phyloP scores from a whole-genome alignment of 148 eudicot genomes.

The Limonium bicolor region DNA sequence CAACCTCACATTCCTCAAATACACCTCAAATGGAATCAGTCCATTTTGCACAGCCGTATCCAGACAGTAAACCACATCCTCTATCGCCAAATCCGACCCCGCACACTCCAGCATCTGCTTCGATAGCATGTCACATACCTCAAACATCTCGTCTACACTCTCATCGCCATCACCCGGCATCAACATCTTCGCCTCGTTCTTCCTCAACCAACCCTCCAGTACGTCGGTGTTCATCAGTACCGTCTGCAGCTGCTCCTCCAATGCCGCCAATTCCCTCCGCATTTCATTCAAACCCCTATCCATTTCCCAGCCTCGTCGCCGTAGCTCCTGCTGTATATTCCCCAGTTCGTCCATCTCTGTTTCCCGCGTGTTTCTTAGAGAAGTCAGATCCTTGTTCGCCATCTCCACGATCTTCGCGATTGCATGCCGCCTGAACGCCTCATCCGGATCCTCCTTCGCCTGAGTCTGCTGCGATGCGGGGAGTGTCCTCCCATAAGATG shows the following conservation, averaged over 20 bases:
- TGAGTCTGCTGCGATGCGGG: conserved; percentile 19
- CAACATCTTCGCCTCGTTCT: conserved; percentile 46
- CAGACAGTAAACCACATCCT: conserved; percentile 68
- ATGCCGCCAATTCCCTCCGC: conserved; percentile 68
- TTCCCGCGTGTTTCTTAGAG: conserved; percentile 60
- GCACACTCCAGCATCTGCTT: conserved; percentile 78
- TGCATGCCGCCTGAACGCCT: conserved; percentile 68
- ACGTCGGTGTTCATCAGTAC: conserved; percentile 67
- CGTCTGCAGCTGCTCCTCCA: conserved; percentile 81
- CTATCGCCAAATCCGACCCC: conserved; percentile 71
- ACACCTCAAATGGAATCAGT: conserved; percentile 59
- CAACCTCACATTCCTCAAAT: conserved; percentile 67
- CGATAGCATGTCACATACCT: conserved; percentile 56
- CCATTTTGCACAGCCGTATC: conserved; percentile 91
- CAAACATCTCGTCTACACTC: conserved; percentile 62
- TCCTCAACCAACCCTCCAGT: conserved; percentile 75
- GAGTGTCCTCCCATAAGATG: conserved; percentile 32
- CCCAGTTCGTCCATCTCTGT: conserved; percentile 74
- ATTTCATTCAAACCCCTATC: conserved; percentile 54
- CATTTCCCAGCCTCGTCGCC: conserved; percentile 42
- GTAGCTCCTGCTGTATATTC: conserved; percentile 42
- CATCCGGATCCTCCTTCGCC: conserved; percentile 52
- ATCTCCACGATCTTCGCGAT: conserved; percentile 55
- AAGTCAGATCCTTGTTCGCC: conserved; percentile 46
- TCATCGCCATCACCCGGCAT: conserved; percentile 23